A percentile compares a stretch with the other conserved stretches of the same genome.
Evolutionary conservation across 192 early-diverging fungal species (phyloP).

Genomic region (Coemansia sp.): DNA sequence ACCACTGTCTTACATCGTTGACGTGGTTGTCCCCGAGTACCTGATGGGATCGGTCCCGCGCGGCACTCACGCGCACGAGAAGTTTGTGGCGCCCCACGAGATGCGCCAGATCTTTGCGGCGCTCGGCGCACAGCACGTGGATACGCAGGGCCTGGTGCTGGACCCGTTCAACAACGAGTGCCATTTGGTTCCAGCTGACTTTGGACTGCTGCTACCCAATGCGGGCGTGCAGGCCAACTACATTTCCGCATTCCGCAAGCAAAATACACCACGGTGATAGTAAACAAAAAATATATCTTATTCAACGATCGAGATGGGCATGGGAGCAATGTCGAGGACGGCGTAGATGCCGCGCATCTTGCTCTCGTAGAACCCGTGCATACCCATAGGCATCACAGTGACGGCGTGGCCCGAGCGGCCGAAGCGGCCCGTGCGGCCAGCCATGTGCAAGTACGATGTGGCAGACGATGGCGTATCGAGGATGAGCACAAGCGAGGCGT

Average conservation of each 20-base stretch:
- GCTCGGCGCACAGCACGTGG: conserved; percentile 49
- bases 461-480: conserved; percentile 69
- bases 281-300: not conserved
- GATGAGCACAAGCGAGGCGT: conserved; percentile 78
- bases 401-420: conserved; percentile 51
- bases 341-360: conserved; percentile 46
- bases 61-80: conserved; percentile 83
- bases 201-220: conserved; percentile 19
- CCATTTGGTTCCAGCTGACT: conserved; percentile 44
- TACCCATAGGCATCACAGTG: conserved; percentile 41
- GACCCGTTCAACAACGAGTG: conserved; percentile 54
- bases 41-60: conserved; percentile 71
- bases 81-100: conserved; percentile 83
- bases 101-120: conserved; percentile 43
- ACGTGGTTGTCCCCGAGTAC: conserved; percentile 80
- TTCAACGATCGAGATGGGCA: conserved; percentile 15
- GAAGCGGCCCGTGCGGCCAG: conserved; percentile 80
- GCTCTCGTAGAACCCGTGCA: conserved; percentile 34
- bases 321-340: conserved; percentile 9
- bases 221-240: conserved; percentile 55
- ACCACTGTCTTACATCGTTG: conserved; percentile 67
- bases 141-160: conserved; percentile 58
- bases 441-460: conserved; percentile 82
- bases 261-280: too few relatives aligned
- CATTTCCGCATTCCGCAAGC: conserved; percentile 43